These are phyloP conservation scores for Mucor indicus DNA, from an alignment of 371 early-diverging fungal species.

Conservation along the genomic window DNA sequence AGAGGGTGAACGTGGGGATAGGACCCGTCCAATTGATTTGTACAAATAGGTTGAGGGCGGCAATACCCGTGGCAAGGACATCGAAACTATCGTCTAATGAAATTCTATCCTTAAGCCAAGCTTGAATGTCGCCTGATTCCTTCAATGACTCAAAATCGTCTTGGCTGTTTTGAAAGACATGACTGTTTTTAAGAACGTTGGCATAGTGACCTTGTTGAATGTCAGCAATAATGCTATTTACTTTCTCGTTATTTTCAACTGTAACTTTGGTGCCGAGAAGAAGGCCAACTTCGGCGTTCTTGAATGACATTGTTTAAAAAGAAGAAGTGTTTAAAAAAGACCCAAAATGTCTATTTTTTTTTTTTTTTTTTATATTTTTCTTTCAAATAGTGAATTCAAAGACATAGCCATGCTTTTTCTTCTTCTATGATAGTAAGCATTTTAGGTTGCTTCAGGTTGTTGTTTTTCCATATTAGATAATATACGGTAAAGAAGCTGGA, in stretches of 20 bases:
- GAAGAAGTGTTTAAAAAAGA: not conserved
- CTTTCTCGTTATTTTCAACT: not conserved
- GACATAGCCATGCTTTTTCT: no score
- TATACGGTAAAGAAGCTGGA: no score
- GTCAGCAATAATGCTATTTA: constrained; percentile 5
- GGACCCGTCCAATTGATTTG: constrained; percentile 76
- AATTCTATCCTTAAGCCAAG: constrained; percentile 20
- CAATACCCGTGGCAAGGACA: constrained; percentile 50
- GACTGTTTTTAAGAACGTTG: constrained; percentile 24
- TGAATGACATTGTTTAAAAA: constrained; percentile 11
- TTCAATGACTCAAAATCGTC: constrained; percentile 1
- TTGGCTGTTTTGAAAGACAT: constrained; percentile 16
- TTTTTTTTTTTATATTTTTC: no score
- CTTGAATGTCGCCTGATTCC: constrained; percentile 20
- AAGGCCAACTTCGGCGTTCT: constrained; percentile 14
- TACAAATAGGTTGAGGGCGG: constrained; percentile 60
- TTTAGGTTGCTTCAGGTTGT: no score
- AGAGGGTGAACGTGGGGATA: constrained; percentile 39
- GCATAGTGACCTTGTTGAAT: constrained; percentile 34
- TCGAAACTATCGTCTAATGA: constrained; percentile 5
- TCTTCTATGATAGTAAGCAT: no score
- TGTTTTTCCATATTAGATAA: no score
- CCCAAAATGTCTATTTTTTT: no score
- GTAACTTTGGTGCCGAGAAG: constrained; percentile 5
- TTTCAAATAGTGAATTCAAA: no score